Evolutionary conservation across 2,329 filamentous ascomycete genomes (phyloP), one percentile per base, ranked within the genome.

Genomic region (Stemphylium lycopersici): DNA sequence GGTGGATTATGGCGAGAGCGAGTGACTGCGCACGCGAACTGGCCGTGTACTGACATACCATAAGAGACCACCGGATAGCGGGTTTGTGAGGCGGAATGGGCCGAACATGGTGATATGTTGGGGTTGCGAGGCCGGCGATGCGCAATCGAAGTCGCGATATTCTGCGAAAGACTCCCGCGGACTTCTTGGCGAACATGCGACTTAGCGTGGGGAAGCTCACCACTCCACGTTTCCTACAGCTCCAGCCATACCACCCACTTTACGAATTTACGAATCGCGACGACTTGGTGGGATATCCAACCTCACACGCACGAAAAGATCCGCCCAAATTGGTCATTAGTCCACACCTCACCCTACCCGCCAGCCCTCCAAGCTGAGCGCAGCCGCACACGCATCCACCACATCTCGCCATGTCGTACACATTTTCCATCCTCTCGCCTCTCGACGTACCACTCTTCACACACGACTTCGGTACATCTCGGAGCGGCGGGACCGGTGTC

Each of bases 371-470:
- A 39, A 8, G 32, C 43, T 15, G 22, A 29, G 38, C 49, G 42
- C 37, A 41, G n/a, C 40, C 36, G 29, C 10, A 40, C 29, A 1
- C 12, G 16, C 36, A 6, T 6, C 36, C 16, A 15, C 10, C 22
- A 41, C 32, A 36, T 42, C 12, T 20, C 33, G 24, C 31, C 41
- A 98, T 98, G 95, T 97, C 93, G 56, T 99, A 98, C 83, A 97
- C 97, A 81, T 98, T 99, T 79, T 90, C 90, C 72, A 96, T 99
- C 66, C 87, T 99, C 76, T 95, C 93, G 72, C 96, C 92, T 18
- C 90, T 91, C 68, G 95, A 99, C 81, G 96, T 93, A 73, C 93
- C 95, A 31, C 85, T 99, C 65, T 99, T 98, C 80, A 93, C 96
- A 79, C 87, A 96, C 77, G 93, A 96, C 73, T 99, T 99, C 75